Evolutionary conservation across 2,329 filamentous ascomycete species (phyloP), one percentile per base, ranked within the genome.

Genomic region (Bipolaris gigantea): DNA sequence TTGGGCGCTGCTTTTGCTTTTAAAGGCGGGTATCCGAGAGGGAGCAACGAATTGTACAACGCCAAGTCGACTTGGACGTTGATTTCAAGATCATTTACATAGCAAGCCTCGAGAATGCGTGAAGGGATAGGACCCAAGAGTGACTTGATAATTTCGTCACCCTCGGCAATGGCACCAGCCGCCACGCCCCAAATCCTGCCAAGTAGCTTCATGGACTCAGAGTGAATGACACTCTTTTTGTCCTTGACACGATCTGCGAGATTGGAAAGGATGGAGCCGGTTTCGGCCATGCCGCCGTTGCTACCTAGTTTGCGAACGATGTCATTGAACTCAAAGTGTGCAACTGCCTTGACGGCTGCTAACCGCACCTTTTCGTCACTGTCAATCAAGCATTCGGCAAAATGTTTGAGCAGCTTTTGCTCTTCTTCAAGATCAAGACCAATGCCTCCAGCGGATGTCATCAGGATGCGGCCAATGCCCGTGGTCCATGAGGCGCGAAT

Each of bases 121-220:
- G 89, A 89, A 2, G 94, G 93, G 35, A 95, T 91, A 21, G 87
- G 87, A 6, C 87, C 88, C 11, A 99, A 79, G n/a, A 93, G 83
- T 9, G 85, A 79, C 11, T 83, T 83, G 18, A 96, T 88, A 16
- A 82, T 79, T 63, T 96, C 90, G 64, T 93, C 89, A 13, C 90
- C 90, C 48, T 88, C 85, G 21, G 90, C 86, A 64, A 99, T 89
- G 65, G 96, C 92, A 16, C 91, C 90, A 16, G 88, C 85, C 11
- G 90, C 93, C 16, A 95, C 92, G n/a, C 90, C 92, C 94, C 94
- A 99, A 25, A 97, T 86, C 57, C 87, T 90, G 10, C 85, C 90
- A 1, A 97, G 79, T 8, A 95, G 81, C 46, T 86, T 88, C 84
- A 96, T 96, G 21, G 91, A 92, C 64, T 93, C 90, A 35, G 89